Base-by-base conservation (phyloP, 1,284 basidiomycete genomes). In the Ustilago tritici region DNA sequence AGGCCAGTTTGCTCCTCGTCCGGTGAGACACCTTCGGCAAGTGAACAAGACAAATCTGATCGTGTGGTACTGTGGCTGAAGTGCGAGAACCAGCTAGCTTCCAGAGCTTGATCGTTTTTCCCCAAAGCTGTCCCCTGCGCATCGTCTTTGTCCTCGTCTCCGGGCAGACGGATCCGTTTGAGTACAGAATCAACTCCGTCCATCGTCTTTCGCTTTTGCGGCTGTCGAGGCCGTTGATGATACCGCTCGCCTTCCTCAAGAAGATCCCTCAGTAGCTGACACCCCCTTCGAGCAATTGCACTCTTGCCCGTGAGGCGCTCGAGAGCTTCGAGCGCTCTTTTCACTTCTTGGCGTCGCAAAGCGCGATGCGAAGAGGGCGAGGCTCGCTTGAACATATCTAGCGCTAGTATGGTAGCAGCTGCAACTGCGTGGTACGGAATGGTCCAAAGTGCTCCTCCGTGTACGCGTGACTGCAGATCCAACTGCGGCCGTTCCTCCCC, bases 391-490 rank as follows among this genome's bases (percentile, higher is more conserved):
- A 79, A 72, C 66, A 76, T 76, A 50, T 76, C 70, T 15, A 79
- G 54, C 49, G 77, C 77, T 47, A 79, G 46, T 34, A 76, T 76
- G 8, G 77, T 76, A 1, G 66, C 77, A 23, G 77, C 77, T 41
- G 74, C 77, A 4, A 79, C 77, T 7, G 77, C 69, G 55, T 79
- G 77, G 41, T 79, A 79, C 6, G 77, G 70, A 19, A 76, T 79
- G 14, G 77, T 79, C 77, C 77, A 79, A 2, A 79, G 55, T 11
- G 70, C 77, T 40, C 70, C 77, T n/a, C 74, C 73, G 38, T 79
- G 77, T 0, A 70, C 72, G 23, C 74, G 65, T 8, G 74, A 76
- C 54, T 72, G 74, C 38, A 76, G 50, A 52, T 76, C 74, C 43
- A 72, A n/a, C 14, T 70, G 74, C 32, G 73, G 67, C n/a, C 64